These are phyloP conservation scores for Prillingera fragicola DNA, from an alignment of 1,284 basidiomycete genomes.

Conservation along the genomic window DNA sequence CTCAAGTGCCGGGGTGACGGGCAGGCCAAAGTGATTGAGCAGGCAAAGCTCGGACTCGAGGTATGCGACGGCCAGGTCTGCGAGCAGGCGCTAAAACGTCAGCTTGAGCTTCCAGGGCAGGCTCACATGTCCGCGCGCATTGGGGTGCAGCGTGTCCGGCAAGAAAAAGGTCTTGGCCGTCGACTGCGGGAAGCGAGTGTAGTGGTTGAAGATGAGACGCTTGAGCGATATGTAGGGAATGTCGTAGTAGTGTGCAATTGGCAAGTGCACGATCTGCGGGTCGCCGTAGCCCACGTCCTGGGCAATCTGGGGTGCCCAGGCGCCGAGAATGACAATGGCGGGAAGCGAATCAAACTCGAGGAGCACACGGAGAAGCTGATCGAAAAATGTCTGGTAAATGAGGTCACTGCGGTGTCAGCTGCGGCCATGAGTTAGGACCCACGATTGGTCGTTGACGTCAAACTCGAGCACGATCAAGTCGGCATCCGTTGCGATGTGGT, in stretches of 20 bases:
- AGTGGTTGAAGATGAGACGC: conserved; percentile 44
- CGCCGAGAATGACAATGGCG: conserved; percentile 44
- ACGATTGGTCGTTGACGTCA: conserved; percentile 48
- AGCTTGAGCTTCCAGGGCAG: neutral
- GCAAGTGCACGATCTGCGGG: conserved; percentile 44
- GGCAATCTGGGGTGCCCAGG: conserved; percentile 44
- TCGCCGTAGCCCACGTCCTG: conserved; percentile 46
- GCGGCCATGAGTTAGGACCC: conserved; percentile 11
- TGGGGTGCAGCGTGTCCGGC: conserved; percentile 42
- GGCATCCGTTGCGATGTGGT: conserved; percentile 42
- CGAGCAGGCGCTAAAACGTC: conserved; percentile 34
- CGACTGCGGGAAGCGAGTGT: conserved; percentile 39
- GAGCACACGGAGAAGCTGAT: conserved; percentile 46
- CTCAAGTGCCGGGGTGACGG: conserved; percentile 16
- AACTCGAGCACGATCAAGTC: conserved; percentile 48
- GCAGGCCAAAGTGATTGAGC: conserved; percentile 36
- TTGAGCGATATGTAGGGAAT: conserved; percentile 46
- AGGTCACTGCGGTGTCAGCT: conserved; percentile 21
- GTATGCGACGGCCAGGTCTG: conserved; percentile 44
- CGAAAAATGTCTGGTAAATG: conserved; percentile 43
- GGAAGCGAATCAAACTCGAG: conserved; percentile 43
- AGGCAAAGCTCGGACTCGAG: conserved; percentile 47
- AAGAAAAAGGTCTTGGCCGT: conserved; percentile 39
- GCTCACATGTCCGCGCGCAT: conserved; percentile 44
- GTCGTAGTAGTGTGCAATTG: conserved; percentile 47